Evolutionary conservation across 257 asterid genomes (phyloP).

Genomic region (Penstemon newberryi): DNA sequence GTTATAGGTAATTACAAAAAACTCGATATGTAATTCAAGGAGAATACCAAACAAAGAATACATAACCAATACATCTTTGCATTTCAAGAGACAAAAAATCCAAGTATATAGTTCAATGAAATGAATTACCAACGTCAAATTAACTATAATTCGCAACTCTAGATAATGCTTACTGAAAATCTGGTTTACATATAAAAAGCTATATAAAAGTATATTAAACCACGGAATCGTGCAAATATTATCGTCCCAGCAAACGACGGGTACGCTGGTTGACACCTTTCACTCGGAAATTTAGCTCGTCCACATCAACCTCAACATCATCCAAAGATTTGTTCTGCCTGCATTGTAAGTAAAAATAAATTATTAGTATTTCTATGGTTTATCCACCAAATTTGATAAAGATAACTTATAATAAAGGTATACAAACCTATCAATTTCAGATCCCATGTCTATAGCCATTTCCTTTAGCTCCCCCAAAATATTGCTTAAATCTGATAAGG

Average conservation of each 20-base stretch:
- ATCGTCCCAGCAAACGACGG: constrained; percentile 59
- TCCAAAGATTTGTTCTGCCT: constrained; percentile 63
- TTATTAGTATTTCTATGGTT: not conserved
- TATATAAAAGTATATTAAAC: not conserved
- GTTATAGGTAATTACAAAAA: too few species aligned
- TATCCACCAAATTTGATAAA: not conserved
- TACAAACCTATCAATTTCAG: constrained; percentile 68
- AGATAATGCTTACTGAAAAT: not conserved
- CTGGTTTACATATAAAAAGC: not conserved
- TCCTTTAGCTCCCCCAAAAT: constrained; percentile 72
- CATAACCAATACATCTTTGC: too few species aligned
- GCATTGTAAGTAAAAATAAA: constrained; percentile 25
- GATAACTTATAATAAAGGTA: not conserved
- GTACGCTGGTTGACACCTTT: constrained; percentile 61
- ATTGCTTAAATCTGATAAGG: constrained; percentile 59
- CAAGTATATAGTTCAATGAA: not conserved
- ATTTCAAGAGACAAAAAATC: not conserved
- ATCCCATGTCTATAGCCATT: constrained; percentile 85
- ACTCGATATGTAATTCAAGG: too few species aligned
- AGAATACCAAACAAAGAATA: too few species aligned
- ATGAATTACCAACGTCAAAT: constrained; percentile 5
- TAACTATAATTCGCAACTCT: not conserved
- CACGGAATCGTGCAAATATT: constrained; percentile 23
- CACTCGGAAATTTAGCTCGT: constrained; percentile 60
- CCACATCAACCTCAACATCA: constrained; percentile 63